phyloP scores from a whole-genome alignment of 768 basidiomycete genomes.

The Russula griseocarnosa region DNA sequence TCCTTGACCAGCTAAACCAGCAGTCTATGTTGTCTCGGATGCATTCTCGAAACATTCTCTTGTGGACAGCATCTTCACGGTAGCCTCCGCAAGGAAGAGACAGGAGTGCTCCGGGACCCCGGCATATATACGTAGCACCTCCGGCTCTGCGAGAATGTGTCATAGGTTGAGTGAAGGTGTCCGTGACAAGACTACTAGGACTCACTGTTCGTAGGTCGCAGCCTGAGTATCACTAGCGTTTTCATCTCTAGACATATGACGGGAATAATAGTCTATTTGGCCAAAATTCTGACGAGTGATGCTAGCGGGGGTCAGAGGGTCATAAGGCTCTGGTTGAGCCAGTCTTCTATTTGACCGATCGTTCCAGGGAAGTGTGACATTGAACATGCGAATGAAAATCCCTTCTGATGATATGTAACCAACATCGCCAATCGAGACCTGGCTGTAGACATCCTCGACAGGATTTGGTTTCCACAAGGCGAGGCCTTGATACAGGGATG shows the following conservation, averaged over 20 bases:
- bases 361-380: no score
- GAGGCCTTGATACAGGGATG: no score
- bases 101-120: neutral
- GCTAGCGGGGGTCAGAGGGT: neutral
- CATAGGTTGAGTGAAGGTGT: no score
- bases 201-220: neutral
- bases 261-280: neutral
- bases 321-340: no score
- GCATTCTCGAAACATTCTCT: neutral
- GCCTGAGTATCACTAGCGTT: neutral
- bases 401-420: no score
- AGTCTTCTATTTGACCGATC: no score
- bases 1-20: neutral
- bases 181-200: neutral
- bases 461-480: no score
- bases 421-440: no score
- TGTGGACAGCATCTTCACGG: neutral
- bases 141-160: neutral
- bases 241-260: neutral
- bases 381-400: no score
- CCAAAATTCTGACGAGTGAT: neutral
- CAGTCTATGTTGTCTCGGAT: neutral
- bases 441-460: no score
- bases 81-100: neutral
- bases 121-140: neutral